These are phyloP conservation scores for Metschnikowia baotianmanensis DNA, from an alignment of 805 yeast species.

Conservation along the genomic window DNA sequence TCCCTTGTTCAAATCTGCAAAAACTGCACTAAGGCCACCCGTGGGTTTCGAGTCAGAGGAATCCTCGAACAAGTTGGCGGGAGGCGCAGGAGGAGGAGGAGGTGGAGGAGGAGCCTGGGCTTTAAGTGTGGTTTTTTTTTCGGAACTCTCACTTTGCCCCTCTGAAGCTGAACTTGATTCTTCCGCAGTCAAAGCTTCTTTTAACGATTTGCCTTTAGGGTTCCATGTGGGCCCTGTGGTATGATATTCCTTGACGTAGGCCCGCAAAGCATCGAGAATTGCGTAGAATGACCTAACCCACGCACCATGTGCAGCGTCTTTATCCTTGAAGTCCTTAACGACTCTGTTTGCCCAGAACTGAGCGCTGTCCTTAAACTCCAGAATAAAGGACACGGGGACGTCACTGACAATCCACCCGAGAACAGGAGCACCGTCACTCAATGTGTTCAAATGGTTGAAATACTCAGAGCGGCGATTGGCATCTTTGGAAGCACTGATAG, in stretches of 20 bases:
- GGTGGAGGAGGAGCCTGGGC: conserved; percentile 56
- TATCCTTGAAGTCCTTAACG: conserved; percentile 76
- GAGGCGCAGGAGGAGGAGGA: conserved; percentile 89
- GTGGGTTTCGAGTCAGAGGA: conserved; percentile 5
- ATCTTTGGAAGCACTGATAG: conserved; percentile 68
- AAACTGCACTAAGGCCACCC: conserved; percentile 81
- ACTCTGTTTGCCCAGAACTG: conserved; percentile 94
- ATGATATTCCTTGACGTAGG: conserved; percentile 73
- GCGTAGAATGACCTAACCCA: conserved; percentile 74
- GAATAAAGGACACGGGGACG: conserved; percentile 71
- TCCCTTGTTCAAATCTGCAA: conserved; percentile 87
- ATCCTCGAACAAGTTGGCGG: conserved; percentile 63
- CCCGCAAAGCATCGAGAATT: conserved; percentile 67
- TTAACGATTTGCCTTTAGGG: conserved; percentile 54
- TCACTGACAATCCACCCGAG: conserved; percentile 85
- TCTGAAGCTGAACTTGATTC: conserved; percentile 16
- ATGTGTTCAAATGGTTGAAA: conserved; percentile 72
- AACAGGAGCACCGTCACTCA: conserved; percentile 87
- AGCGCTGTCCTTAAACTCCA: conserved; percentile 86
- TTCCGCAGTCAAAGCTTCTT: conserved; percentile 40
- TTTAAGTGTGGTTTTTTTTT: background rate
- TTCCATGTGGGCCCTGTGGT: conserved; percentile 85
- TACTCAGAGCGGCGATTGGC: conserved; percentile 63
- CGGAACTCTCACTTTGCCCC: conserved; percentile 18
- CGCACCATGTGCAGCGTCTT: conserved; percentile 63